Base-by-base conservation (phyloP, 192 early-diverging fungal species). In the Podila horticola region DNA sequence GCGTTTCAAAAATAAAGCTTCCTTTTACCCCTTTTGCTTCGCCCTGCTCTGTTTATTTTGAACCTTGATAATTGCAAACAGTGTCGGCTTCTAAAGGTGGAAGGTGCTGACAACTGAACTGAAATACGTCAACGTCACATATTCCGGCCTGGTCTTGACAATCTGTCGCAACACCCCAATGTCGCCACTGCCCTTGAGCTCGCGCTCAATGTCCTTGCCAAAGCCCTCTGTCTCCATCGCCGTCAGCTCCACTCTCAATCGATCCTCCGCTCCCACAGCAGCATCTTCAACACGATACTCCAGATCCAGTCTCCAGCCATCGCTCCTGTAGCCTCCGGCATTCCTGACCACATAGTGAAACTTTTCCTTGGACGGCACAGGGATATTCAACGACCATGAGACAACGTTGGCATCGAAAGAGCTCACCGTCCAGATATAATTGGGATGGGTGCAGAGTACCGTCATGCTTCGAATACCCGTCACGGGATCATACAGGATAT, bases 401-500 rank as follows among this genome's bases (percentile, higher is more conserved):
- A 87, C 57, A 4, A 94, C 84, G 31, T 86, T 79, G 0, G 88
- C 93, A 60, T 88, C 75, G 77, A 94, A 94, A 1, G 82, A 69
- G 15, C 91, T 79, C 9, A 92, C 90, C 0, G 89, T 92, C 90
- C 90, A 92, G 48, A 88, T 86, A 60, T 88, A 90, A 29, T 83
- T 67, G 3, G 85, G 83, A 28, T 85, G 75, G 13, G 79, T 62
- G 50, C 84, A 86, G 9, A 84, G 36, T 17, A 92, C 57, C 4
- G 83, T 64, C 30, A 93, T 72, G 15, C 77, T 84, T 15, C 88
- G 86, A 3, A 84, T 60, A 24, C 85, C 82, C 33, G 87, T 82
- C 24, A 36, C 62, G 4, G 86, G 63, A 58, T 90, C 85, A 74
- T 89, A 88, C 1, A 50, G 70, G 29, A 82, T 69, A 49, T 86